Percentiles rank a stretch among this genome's conserved stretches.
These are phyloP conservation scores for Mycoemilia scoparia DNA, from an alignment of 192 early-diverging fungal species.

Conservation along the genomic window DNA sequence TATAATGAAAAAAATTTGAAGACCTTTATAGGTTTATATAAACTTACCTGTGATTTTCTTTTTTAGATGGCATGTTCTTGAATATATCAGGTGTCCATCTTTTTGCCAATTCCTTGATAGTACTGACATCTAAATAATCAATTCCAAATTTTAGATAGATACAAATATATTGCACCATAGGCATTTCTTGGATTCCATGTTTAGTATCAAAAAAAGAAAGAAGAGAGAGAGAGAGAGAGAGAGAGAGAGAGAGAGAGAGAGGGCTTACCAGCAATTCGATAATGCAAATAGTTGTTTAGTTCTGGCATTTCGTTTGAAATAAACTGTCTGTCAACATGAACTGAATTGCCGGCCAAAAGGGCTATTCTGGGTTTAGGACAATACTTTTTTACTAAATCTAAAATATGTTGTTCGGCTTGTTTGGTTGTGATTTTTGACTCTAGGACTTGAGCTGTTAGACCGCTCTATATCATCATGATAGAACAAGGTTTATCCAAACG, in stretches of 20 bases:
- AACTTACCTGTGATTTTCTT: conserved; percentile 26
- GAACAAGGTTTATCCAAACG: not conserved
- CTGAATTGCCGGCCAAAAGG: conserved; percentile 79
- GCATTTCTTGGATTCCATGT: too few species aligned
- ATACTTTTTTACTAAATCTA: conserved; percentile 56
- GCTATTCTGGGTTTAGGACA: conserved; percentile 38
- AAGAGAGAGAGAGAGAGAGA: too few species aligned
- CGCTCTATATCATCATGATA: conserved; percentile 28
- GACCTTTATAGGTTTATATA: too few species aligned
- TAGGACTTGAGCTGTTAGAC: conserved; percentile 59
- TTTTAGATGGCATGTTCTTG: conserved; percentile 37
- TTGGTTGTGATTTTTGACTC: conserved; percentile 40
- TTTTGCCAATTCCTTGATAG: conserved; percentile 68
- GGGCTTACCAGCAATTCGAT: conserved; percentile 43
- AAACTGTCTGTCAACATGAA: conserved; percentile 81
- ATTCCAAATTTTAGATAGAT: conserved; percentile 3
- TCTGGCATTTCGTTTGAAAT: conserved; percentile 61
- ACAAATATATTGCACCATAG: not conserved
- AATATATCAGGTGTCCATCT: conserved; percentile 56
- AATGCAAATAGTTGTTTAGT: conserved; percentile 59
- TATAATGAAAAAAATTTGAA: too few species aligned
- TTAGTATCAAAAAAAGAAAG: too few species aligned
- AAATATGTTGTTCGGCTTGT: conserved; percentile 51
- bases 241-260: too few species aligned
- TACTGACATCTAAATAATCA: conserved; percentile 55